Evolutionary conservation across 2,329 filamentous ascomycete species (phyloP), one percentile per base, ranked within the genome.

Genomic region (Parascedosporium putredinis): DNA sequence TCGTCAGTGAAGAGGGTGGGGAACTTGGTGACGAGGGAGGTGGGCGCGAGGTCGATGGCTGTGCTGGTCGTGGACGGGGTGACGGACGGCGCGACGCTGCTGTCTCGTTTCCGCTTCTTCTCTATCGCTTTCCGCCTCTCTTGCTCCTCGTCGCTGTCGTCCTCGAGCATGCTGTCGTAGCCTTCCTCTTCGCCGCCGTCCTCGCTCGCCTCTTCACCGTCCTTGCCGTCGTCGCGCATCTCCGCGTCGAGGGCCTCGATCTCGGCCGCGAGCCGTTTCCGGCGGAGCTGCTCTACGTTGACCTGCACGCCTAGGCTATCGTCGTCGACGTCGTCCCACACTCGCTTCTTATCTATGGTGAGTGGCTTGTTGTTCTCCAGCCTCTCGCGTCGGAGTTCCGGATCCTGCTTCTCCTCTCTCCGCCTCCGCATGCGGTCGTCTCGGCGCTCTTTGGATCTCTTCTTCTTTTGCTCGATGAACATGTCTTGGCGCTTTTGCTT

Each of bases 341-440:
- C 81, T 63, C 93, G 81, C 72, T 95, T 95, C 59, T 82, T 79
- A 59, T 96, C 90, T 51, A 95, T 76, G 0, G 88, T 95, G 50
- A 79, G 66, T 0, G 93, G 86, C 40, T 89, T 76, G 68, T 95
- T 95, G 56, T 78, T 80, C 53, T 81, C 81, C 53, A 91, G 72
- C 58, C 93, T 79, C 56, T 84, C 78, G 53, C 79, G 80, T 57
- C 81, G 81, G 52, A 95, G 67, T 52, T 80, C 76, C 2, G 91
- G 90, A 60, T 96, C 81, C 64, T 84, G 86, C 55, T 84, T 79
- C 67, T 98, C 93, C 61, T 90, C 86, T 67, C 85, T 87, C 68
- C 88, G 89, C 53, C 88, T 76, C 45, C 79, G 78, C 63, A 89
- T 84, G 54, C 90, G 81, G 59, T 83, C 77, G 59, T 89, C 86